Evolutionary conservation across 1,284 basidiomycete genomes (phyloP).

Genomic region (Leccinum solheimii): DNA sequence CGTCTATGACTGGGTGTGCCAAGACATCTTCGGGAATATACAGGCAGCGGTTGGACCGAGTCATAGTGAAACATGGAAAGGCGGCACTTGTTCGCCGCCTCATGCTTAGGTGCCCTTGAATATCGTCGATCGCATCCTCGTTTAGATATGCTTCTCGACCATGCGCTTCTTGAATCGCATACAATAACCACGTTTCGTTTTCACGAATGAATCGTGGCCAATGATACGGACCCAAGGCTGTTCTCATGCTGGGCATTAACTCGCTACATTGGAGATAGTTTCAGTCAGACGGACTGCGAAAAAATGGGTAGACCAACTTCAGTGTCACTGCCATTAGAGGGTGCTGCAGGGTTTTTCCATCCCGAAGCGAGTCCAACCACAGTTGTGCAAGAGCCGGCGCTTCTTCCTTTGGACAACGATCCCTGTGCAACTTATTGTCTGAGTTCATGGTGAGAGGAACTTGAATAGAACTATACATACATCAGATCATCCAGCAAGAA

Average conservation of each 20-base stretch:
- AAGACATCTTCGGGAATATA: not conserved
- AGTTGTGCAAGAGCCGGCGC: not conserved
- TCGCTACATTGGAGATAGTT: not conserved
- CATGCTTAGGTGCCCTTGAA: not conserved
- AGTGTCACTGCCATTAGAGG: not conserved
- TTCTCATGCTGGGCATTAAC: not conserved
- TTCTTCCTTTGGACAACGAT: not conserved
- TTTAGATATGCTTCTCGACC: not conserved
- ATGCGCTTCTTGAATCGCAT: not conserved
- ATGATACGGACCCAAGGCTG: not conserved
- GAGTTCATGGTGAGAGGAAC: not conserved
- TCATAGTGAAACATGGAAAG: not conserved
- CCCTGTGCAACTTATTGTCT: not conserved
- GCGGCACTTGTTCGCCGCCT: not conserved
- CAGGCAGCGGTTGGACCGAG: not conserved
- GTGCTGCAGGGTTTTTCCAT: not conserved
- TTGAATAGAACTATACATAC: not conserved
- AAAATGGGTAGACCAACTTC: not conserved
- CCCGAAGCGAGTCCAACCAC: not conserved
- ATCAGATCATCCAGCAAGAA: not conserved
- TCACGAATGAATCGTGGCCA: not conserved
- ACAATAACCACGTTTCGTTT: not conserved
- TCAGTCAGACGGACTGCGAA: not conserved
- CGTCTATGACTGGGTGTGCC: not conserved
- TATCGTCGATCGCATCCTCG: not conserved